Percentiles rank a stretch among this genome's conserved stretches.
phyloP scores from a whole-genome alignment of 192 early-diverging fungal species.

The Coemansia sp. region DNA sequence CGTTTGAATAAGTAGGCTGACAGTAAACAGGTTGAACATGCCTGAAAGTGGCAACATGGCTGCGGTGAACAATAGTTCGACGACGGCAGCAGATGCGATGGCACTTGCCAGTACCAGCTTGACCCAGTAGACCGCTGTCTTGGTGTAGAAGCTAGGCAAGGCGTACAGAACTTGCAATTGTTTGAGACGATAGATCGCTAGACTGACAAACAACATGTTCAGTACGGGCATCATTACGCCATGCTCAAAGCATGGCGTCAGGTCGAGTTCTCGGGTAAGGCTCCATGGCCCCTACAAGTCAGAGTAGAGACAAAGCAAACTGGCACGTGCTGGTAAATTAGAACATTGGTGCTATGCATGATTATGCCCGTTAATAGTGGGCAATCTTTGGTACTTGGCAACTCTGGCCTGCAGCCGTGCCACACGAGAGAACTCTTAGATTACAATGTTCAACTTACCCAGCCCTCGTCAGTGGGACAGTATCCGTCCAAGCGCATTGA shows the following conservation, averaged over 20 bases:
- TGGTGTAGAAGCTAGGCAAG: slow-evolving; percentile 3
- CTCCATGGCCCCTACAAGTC: slow-evolving; percentile 42
- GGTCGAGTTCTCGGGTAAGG: slow-evolving; percentile 22
- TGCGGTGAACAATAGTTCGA: slow-evolving; percentile 12
- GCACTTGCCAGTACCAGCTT: slow-evolving; percentile 20
- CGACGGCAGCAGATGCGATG: slow-evolving; percentile 3
- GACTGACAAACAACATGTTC: slow-evolving; percentile 18
- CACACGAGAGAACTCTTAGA: background rate
- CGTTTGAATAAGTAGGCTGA: slow-evolving; percentile 17
- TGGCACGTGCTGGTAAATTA: background rate
- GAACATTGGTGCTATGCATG: slow-evolving; percentile 2
- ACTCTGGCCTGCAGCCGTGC: background rate
- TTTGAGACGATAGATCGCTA: slow-evolving; percentile 13
- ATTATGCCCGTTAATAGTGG: background rate
- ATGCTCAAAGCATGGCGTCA: slow-evolving; percentile 44
- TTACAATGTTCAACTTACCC: slow-evolving; percentile 21
- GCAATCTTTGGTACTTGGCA: background rate
- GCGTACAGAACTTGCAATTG: background rate
- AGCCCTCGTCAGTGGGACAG: slow-evolving; percentile 22
- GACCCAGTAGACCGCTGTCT: slow-evolving; percentile 15
- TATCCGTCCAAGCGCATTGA: background rate
- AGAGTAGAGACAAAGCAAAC: background rate
- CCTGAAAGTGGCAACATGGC: no score
- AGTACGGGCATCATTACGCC: slow-evolving; percentile 20
- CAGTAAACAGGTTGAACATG: slow-evolving; percentile 14